Conservation (phyloP, 768 basidiomycete species). For the Mrakia gelida region DNA sequence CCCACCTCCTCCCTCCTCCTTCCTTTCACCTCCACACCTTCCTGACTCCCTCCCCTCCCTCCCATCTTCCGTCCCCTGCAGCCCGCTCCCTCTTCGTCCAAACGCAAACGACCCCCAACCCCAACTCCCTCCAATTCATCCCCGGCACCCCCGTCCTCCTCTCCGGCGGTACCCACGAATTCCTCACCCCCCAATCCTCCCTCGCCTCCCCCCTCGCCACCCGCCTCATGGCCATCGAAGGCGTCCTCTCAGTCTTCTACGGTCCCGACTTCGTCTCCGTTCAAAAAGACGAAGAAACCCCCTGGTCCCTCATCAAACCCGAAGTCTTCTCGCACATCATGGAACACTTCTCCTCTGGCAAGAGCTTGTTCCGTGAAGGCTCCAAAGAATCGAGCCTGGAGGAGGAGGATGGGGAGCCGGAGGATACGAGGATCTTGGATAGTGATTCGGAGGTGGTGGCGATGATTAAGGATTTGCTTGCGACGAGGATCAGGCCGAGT, state of each 20-base stretch:
- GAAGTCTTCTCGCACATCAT: slow-evolving; percentile 94
- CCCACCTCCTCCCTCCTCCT: slow-evolving; percentile 23
- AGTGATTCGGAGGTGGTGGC: slow-evolving; percentile 94
- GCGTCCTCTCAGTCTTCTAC: slow-evolving; percentile 82
- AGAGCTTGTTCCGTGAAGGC: slow-evolving; percentile 67
- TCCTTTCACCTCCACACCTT: slow-evolving; percentile 24
- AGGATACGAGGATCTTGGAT: slow-evolving; percentile 87
- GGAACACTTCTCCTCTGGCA: slow-evolving; percentile 94
- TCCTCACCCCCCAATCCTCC: slow-evolving; percentile 80
- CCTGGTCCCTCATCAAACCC: slow-evolving; percentile 89
- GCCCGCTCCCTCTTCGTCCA: slow-evolving; percentile 66
- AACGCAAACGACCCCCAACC: slow-evolving; percentile 94
- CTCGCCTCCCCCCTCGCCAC: slow-evolving; percentile 91
- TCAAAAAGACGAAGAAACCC: slow-evolving; percentile 68
- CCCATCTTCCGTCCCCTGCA: not conserved
- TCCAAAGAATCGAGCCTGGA: slow-evolving; percentile 42
- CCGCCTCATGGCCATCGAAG: slow-evolving; percentile 89
- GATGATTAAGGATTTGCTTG: slow-evolving; percentile 97
- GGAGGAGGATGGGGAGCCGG: slow-evolving; percentile 50
- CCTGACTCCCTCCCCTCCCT: slow-evolving; percentile 13
- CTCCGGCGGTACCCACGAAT: slow-evolving; percentile 79
- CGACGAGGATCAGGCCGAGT: slow-evolving; percentile 89
- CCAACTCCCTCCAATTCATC: slow-evolving; percentile 96
- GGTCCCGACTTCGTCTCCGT: slow-evolving; percentile 98
- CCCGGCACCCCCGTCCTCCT: slow-evolving; percentile 86